Conservation (phyloP, 1,284 basidiomycete species). For the Cryptococcus wingfieldii region DNA sequence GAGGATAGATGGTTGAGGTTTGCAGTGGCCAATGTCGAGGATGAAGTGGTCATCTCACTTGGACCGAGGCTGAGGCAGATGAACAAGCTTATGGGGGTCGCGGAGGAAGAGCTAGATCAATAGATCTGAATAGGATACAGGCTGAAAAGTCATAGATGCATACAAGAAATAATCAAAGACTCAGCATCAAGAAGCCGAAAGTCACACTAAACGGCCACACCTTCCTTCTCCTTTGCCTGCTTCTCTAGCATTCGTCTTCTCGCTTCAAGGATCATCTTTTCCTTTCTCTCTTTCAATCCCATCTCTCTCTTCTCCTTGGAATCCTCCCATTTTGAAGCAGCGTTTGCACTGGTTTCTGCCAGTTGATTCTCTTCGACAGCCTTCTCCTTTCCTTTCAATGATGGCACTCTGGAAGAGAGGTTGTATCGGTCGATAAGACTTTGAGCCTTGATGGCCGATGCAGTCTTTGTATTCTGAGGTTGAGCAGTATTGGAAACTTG, state of each 20-base stretch:
- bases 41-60: conserved; percentile 58
- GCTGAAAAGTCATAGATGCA: background rate
- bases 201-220: background rate
- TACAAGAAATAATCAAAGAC: conserved; percentile 6
- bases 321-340: conserved; percentile 36
- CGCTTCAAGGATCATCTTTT: conserved; percentile 45
- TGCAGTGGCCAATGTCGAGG: conserved; percentile 74
- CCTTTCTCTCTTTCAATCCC: conserved; percentile 41
- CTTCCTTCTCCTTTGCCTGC: conserved; percentile 16
- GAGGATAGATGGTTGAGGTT: conserved; percentile 65
- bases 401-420: conserved; percentile 20
- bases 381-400: conserved; percentile 25
- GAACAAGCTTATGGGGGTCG: conserved; percentile 39
- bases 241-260: conserved; percentile 40
- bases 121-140: background rate
- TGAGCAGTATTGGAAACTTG: background rate
- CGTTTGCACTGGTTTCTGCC: background rate
- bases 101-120: background rate
- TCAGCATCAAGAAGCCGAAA: background rate
- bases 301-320: conserved; percentile 40
- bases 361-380: background rate
- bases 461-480: background rate
- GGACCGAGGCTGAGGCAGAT: conserved; percentile 58
- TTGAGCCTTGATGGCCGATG: conserved; percentile 5
- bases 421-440: conserved; percentile 41